A percentile compares a stretch with the other conserved stretches of the same genome.
Evolutionary conservation across 129 eudicot genomes (phyloP).

Genomic region (Helianthus annuus): DNA sequence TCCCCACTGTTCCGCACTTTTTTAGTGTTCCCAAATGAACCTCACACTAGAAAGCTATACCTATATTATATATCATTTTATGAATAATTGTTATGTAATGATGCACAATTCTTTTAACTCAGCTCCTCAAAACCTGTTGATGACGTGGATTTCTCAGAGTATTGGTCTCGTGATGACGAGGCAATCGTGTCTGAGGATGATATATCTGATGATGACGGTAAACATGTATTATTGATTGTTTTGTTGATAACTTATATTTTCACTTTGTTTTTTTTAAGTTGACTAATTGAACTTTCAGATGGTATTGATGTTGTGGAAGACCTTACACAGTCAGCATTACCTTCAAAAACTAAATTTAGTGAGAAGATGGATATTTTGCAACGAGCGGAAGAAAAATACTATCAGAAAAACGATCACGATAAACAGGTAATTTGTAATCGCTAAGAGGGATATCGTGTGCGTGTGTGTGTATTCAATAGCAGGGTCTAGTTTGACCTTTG

Average conservation of each 20-base stretch:
- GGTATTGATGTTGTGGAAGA: slow-evolving; percentile 45
- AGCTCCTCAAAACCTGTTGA: slow-evolving; percentile 52
- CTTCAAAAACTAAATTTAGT: slow-evolving; percentile 46
- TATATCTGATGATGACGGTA: slow-evolving; percentile 91
- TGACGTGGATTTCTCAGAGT: slow-evolving; percentile 64
- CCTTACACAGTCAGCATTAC: slow-evolving; percentile 38
- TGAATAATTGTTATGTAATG: slow-evolving; percentile 10
- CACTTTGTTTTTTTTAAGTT: slow-evolving; percentile 15
- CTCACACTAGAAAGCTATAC: too few species aligned
- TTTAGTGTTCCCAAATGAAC: too few species aligned
- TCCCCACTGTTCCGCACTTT: too few species aligned
- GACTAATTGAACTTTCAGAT: slow-evolving; percentile 39
- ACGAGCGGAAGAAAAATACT: slow-evolving; percentile 86
- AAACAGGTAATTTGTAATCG: slow-evolving; percentile 45
- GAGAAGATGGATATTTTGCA: slow-evolving; percentile 69
- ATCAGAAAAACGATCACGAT: slow-evolving; percentile 42
- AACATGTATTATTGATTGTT: not conserved
- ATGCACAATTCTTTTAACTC: slow-evolving; percentile 29
- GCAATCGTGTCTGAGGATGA: slow-evolving; percentile 75
- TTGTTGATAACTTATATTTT: not conserved
- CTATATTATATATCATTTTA: not conserved
- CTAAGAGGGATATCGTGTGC: not conserved
- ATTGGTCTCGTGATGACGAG: slow-evolving; percentile 83
- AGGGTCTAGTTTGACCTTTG: slow-evolving; percentile 25
- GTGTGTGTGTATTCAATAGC: not conserved